Base-by-base conservation (phyloP, 2,329 filamentous ascomycete species). In the Coniochaeta sp. region DNA sequence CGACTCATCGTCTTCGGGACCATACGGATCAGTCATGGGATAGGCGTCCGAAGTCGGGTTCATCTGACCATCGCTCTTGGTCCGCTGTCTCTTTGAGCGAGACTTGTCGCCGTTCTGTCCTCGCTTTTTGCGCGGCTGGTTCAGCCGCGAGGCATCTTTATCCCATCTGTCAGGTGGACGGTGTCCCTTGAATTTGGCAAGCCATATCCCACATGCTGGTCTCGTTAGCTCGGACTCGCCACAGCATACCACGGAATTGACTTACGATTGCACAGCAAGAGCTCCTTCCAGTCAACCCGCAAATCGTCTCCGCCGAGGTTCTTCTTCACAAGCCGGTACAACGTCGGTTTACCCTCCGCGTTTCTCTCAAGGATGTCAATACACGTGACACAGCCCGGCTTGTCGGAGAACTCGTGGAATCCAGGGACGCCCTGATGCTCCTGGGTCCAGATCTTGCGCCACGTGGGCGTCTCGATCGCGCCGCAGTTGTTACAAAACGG, bases 401-500 rank as follows among this genome's bases (percentile, higher is more conserved):
- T 88, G 61, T 89, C 86, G 0, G 88, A 90, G 59, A 88, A 85
- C 61, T 91, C 85, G 55, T 90, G 81, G 62, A 88, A 84, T 3
- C 83, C 81, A 0, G 91, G 91, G 34, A 81, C 81, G 1, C 91
- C 92, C 17, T 84, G 77, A 54, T 88, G 81, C 8, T 90, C 81
- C 68, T 91, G 91, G n/a, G 87, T 86, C 81, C 89, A 97, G 14
- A 95, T 91, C 69, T 93, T 95, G 62, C 95, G 87, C 95, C 95
- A 99, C 0, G 93, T 97, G 0, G 93, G 91, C 0, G 95, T 99
- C 68, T 98, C 90, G 60, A 99, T 96, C 7, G 92, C 90, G 6
- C 95, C 95, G 68, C 95, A 99, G 68, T 98, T 96, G 64, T 85
- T 85, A 72, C 95, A 99, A 69, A 88, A 98, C 1, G 89, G 88